Base-by-base conservation (phyloP, 257 asterid species). In the Solanum sejunctum region DNA sequence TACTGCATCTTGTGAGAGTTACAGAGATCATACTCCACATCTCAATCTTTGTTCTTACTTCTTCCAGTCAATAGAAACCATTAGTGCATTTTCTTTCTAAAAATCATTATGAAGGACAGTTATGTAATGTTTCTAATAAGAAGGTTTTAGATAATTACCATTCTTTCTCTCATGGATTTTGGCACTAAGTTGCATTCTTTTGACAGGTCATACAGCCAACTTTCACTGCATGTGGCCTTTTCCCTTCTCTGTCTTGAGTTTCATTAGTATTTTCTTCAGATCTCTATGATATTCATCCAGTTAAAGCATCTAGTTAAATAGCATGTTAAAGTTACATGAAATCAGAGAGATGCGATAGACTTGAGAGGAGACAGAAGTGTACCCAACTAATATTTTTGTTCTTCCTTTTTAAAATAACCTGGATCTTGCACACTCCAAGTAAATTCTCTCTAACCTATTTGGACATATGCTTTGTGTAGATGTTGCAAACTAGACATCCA, bases 401-500 rank as follows among this genome's bases (percentile, higher is more conserved):
- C 36, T 41, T 41, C 55, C 23, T 9, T 77, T 15, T 52, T 23
- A 28, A 77, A 43, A 26, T 51, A 15, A 77, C 21, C 56, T 43
- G 56, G 80, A 23, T 52, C 21, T 26, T 16, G 16, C 41, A 78
- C 47, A 10, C 16, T 64, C 28, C 13, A 78, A 77, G 16, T 15
- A 78, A 5, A 52, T 78, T 26, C 49, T 28, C 17, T 16, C 63
- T 83, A 75, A 87, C 87, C 71, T 87, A 84, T 45, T 81, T 81
- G 23, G 80, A 85, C 61, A 54, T 87, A 64, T 85, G 83, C 83
- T 90, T 89, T 83, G 69, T 73, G 47, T 91, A 97, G 99, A 91
- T 97, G 99, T 89, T 95, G 98, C 93, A 97, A 97, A 90, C 90
- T 95, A 71, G 98, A 97, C 88, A 87, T 95, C 69, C 90, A 94